Evolutionary conservation across 768 basidiomycete species (phyloP), one percentile per base, ranked within the genome.

Genomic region (Filobasidium wieringae): DNA sequence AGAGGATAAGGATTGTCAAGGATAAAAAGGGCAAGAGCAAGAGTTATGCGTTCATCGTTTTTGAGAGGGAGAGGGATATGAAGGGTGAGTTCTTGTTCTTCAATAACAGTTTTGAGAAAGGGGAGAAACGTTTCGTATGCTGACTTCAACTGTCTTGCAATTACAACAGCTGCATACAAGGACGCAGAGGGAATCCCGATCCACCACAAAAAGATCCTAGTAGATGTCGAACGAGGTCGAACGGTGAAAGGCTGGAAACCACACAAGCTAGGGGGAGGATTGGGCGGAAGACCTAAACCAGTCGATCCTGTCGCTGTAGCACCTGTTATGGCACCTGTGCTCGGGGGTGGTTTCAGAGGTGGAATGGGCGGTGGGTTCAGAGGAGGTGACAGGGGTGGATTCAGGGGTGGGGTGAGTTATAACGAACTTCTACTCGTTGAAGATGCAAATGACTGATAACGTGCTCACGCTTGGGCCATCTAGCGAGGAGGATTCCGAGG

Each of bases 161-260:
- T 41, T 53, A 17, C 29, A 22, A 9, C 63, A 77, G 76, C 76
- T 34, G 95, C 93, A 14, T 99, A 97, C 80, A 97, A 97, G 76
- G 95, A 97, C 73, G 96, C 92, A 19, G 93, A 97, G 68, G 88
- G 91, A 24, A 80, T 99, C 41, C 87, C 90, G 62, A 89, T 99
- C 64, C 87, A 91, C 80, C 88, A 89, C 68, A 95, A 95, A 74
- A 82, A 87, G 66, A 92, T 97, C 64, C 79, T 97, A 33, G 93
- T 99, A 52, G 95, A 99, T 70, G 95, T 99, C 62, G 95, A 99
- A 75, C 85, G 95, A 33, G 95, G 95, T 19, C 83, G 95, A 50
- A 99, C 95, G 11, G 95, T 99, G 27, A 84, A 93, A 59, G 95
- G 92, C 2, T 99, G 95, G 95, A 96, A 95, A 72, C 95, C 95